A percentile compares a stretch with the other conserved stretches of the same genome.
Conservation (phyloP, 2,329 filamentous ascomycete genomes). For the Epichloe glyceriae region DNA sequence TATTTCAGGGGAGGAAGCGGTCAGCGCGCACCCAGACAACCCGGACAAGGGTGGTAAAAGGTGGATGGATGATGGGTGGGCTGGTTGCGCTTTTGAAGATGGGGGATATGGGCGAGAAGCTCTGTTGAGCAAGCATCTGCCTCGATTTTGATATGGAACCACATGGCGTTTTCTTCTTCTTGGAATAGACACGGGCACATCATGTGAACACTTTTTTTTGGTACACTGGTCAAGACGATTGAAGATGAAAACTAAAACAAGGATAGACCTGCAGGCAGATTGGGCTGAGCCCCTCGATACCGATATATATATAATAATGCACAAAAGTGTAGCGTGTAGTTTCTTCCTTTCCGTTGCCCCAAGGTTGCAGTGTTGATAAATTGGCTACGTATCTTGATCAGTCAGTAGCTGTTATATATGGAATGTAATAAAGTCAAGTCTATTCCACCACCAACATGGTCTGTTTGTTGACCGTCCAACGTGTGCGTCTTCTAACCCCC, state of each 20-base stretch:
- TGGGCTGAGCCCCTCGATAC: background rate
- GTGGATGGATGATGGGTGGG: too few relatives aligned
- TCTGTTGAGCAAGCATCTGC: background rate
- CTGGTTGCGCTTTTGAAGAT: too few relatives aligned
- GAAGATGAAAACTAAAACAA: background rate
- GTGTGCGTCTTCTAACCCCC: too few relatives aligned
- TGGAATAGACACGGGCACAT: constrained; percentile 8
- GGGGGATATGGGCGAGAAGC: background rate
- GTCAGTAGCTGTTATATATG: too few relatives aligned
- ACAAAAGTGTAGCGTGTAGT: too few relatives aligned
- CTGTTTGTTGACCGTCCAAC: too few relatives aligned
- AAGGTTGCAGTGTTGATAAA: too few relatives aligned
- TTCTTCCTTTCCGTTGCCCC: too few relatives aligned
- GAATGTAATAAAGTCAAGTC: too few relatives aligned
- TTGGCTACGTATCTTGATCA: too few relatives aligned
- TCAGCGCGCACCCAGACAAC: constrained; percentile 13
- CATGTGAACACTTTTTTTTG: background rate
- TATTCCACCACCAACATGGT: too few relatives aligned
- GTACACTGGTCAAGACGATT: background rate
- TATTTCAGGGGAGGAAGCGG: constrained; percentile 35
- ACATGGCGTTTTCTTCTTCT: constrained; percentile 5
- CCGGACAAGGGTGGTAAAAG: constrained; percentile 27
- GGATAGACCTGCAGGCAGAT: background rate
- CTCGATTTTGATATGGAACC: background rate
- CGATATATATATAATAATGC: too few relatives aligned